phyloP scores from a whole-genome alignment of 306 rosid genomes.

The Fragaria vesca region DNA sequence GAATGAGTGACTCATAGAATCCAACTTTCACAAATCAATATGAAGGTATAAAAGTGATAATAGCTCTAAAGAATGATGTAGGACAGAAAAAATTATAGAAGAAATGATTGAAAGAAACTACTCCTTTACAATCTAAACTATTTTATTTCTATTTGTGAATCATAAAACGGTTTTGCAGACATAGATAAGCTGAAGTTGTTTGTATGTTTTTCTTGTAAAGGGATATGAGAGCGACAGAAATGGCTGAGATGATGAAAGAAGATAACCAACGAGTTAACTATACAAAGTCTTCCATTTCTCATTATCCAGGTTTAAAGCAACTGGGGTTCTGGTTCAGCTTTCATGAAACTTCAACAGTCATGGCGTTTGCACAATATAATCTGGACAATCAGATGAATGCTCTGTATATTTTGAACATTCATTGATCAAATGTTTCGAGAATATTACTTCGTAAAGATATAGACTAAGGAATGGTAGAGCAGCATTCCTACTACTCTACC shows the following conservation, averaged over 20 bases:
- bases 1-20: conserved; percentile 5
- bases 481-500: not conserved
- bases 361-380: not conserved
- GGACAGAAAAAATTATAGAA: not conserved
- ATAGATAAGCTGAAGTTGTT: not conserved
- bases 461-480: not conserved
- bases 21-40: not conserved
- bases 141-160: not conserved
- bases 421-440: not conserved
- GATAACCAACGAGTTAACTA: not conserved
- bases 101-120: not conserved
- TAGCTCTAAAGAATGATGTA: not conserved
- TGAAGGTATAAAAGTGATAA: not conserved
- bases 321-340: not conserved
- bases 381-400: not conserved
- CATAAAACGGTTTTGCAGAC: not conserved
- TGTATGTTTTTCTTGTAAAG: not conserved
- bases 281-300: not conserved
- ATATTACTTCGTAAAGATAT: not conserved
- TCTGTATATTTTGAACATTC: not conserved
- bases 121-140: not conserved
- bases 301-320: not conserved
- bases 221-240: not conserved
- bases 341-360: not conserved
- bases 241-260: not conserved